Evolutionary conservation across 345 rosid genomes (phyloP).

Genomic region (Populus pruinosa): DNA sequence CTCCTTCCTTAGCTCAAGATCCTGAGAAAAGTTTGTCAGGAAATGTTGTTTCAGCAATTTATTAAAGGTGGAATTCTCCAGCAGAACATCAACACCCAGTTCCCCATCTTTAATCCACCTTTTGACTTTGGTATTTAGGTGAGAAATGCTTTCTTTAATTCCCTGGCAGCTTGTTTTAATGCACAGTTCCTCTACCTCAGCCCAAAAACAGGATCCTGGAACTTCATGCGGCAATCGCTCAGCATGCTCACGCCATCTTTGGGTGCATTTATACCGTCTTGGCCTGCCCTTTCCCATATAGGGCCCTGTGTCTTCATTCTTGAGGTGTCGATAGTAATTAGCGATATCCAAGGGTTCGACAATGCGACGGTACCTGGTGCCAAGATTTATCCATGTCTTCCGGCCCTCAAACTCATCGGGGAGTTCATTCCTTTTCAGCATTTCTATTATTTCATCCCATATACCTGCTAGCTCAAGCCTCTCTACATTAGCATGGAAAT

Average conservation of each 20-base stretch:
- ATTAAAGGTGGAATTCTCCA: slow-evolving; percentile 45
- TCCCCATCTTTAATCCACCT: slow-evolving; percentile 25
- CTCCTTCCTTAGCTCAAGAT: slow-evolving; percentile 1
- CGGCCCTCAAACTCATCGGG: slow-evolving; percentile 56
- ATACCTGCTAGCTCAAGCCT: slow-evolving; percentile 77
- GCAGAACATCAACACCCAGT: slow-evolving; percentile 37
- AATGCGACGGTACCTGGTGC: slow-evolving; percentile 48
- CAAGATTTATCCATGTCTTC: slow-evolving; percentile 36
- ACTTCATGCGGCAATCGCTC: slow-evolving; percentile 18
- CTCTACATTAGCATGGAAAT: slow-evolving; percentile 61
- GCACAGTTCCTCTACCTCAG: slow-evolving; percentile 69
- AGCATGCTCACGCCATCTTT: slow-evolving; percentile 58
- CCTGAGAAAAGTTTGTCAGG: slow-evolving; percentile 19
- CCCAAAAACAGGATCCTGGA: slow-evolving; percentile 68
- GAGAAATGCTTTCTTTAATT: slow-evolving; percentile 12
- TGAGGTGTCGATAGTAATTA: slow-evolving; percentile 69
- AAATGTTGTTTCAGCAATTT: slow-evolving; percentile 43
- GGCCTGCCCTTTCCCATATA: slow-evolving; percentile 65
- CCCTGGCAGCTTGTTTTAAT: neutral
- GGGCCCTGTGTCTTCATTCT: slow-evolving; percentile 81
- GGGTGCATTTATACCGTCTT: slow-evolving; percentile 52
- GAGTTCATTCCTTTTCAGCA: slow-evolving; percentile 56
- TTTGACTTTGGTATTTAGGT: slow-evolving; percentile 16
- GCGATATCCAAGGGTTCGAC: slow-evolving; percentile 78
- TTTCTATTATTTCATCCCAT: slow-evolving; percentile 61